Evolutionary conservation across 106 monocot genomes (phyloP), one percentile per base, ranked within the genome.

Genomic region (Acorus calamus): DNA sequence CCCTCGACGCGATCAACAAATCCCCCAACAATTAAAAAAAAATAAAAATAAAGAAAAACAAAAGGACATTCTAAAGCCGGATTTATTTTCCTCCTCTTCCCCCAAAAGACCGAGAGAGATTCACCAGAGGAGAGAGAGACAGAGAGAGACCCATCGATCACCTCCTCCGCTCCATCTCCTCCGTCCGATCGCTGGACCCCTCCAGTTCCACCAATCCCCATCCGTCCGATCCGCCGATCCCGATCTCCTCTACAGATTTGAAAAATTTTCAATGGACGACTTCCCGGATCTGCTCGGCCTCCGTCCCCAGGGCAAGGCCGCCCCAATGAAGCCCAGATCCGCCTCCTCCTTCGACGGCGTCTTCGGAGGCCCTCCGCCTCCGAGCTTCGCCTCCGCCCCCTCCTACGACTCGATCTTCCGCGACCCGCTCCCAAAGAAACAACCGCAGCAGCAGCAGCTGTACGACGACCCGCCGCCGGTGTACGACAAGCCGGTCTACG

Each of bases 261-360:
- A 28, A 28, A 28, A 28, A 28, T 28, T 28, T 28, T 5, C 68
- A 63, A 84, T 84, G 84, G 84, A 81, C 57, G 81, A 81, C 6
- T 74, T 89, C 62, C 72, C 79, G 14, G 89, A 82, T 55, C 60
- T 89, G 47, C 68, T 82, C 68, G 89, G 89, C 2, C 48, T 81
- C 60, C 84, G 73, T 2, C 78, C 84, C 7, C 80, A 84, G 65
- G 81, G 78, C 42, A 88, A 84, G 52, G 14, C 75, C 44, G 81
- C 73, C 3, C 88, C 88, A 53, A 84, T 84, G 86, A 28, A 28
- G 28, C 28, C 28, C 28, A 28, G 28, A 28, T 63, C 83, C 14
- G 49, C 77, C 44, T 60, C 77, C 42, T 55, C 62, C 70, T 28
- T n/a, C 48, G 61, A 53, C 11, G 12, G n/a, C 8, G 6, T 3